Conservation (phyloP, 2,329 filamentous ascomycete genomes). For the Fusarium foetens region DNA sequence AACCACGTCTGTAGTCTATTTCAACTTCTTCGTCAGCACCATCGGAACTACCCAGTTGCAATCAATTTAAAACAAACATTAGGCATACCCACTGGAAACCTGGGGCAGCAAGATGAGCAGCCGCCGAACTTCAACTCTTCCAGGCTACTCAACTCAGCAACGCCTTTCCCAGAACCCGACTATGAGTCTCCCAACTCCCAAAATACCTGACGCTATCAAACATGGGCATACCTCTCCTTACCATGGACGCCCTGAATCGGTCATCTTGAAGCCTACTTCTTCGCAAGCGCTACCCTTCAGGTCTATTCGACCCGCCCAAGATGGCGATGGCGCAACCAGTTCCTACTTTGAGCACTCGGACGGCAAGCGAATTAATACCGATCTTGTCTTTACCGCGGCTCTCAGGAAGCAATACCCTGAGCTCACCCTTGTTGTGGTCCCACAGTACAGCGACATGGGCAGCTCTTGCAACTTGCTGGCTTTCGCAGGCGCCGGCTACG, state of each 20-base stretch:
- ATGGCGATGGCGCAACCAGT: neutral
- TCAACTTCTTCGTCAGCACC: neutral
- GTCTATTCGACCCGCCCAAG: neutral
- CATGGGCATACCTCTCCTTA: neutral
- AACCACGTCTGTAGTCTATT: neutral
- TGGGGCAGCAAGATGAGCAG: neutral
- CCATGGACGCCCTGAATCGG: too few species aligned
- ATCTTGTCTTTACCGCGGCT: neutral
- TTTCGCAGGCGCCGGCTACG: neutral
- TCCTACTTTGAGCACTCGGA: neutral
- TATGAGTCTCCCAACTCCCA: neutral
- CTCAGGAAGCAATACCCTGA: neutral
- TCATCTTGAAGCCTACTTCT: rapidly evolving
- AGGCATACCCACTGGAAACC: rapidly evolving
- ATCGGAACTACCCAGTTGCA: rapidly evolving
- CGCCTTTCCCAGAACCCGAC: neutral
- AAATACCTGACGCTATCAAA: rapidly evolving
- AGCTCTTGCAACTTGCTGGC: neutral
- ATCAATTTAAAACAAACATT: rapidly evolving
- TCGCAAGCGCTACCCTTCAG: rapidly evolving
- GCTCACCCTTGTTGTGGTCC: neutral
- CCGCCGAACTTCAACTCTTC: neutral
- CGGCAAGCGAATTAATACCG: neutral
- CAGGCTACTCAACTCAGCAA: rapidly evolving
- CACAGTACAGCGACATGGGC: neutral